phyloP scores from a whole-genome alignment of 208 protist genomes.

The Wallacemonas sp. region DNA sequence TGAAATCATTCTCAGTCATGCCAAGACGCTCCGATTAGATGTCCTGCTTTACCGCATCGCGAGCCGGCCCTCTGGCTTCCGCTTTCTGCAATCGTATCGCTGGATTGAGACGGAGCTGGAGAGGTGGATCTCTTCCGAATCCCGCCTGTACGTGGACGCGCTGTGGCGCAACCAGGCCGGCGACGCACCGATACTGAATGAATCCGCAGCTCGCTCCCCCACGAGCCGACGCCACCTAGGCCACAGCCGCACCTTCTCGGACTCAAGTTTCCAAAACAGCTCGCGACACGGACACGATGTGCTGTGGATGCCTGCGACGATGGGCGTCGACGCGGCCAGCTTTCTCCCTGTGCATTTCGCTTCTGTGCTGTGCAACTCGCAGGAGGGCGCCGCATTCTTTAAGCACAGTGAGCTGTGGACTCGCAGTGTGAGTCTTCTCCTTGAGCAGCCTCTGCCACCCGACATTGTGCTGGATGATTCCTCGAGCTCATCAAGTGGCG shows the following conservation, averaged over 20 bases:
- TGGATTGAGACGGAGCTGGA: conserved; percentile 85
- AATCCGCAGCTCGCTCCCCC: neutral
- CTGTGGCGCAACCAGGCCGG: conserved; percentile 57
- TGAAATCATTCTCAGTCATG: conserved; percentile 65
- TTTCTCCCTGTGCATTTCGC: conserved; percentile 88
- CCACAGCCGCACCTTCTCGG: conserved; percentile 53
- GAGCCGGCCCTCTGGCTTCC: conserved; percentile 66
- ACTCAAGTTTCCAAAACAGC: conserved; percentile 24
- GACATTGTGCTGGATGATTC: conserved; percentile 67
- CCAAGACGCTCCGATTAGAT: conserved; percentile 60
- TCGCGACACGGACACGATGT: conserved; percentile 16
- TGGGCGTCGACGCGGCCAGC: conserved; percentile 26
- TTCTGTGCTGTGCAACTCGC: conserved; percentile 65
- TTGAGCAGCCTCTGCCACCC: conserved; percentile 72
- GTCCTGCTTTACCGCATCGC: conserved; percentile 84
- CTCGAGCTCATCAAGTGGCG: conserved; percentile 34
- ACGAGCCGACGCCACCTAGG: conserved; percentile 11
- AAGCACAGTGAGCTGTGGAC: conserved; percentile 83
- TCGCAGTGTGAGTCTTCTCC: conserved; percentile 61
- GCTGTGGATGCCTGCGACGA: conserved; percentile 38
- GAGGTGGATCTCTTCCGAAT: conserved; percentile 74
- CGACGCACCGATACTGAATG: conserved; percentile 13
- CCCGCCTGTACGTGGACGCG: conserved; percentile 47
- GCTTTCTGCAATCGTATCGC: conserved; percentile 84
- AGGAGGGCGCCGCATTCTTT: conserved; percentile 80